Percentiles rank a stretch among this genome's conserved stretches.
These are phyloP conservation scores for Candida michaelii DNA, from an alignment of 805 yeast genomes.

Conservation along the genomic window DNA sequence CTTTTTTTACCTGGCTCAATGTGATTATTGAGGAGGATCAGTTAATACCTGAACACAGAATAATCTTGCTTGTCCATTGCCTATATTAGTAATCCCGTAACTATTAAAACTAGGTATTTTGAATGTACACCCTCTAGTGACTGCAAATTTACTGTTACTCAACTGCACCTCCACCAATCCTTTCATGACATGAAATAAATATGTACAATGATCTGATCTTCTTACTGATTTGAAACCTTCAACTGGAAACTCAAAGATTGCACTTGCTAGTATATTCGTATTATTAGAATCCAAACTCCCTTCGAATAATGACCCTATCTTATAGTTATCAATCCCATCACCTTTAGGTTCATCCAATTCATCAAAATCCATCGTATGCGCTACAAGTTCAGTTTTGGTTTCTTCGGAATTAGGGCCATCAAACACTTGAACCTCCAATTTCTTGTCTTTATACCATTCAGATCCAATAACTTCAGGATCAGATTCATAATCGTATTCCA, in stretches of 20 bases:
- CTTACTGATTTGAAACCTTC: slow-evolving; percentile 61
- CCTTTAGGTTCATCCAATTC: slow-evolving; percentile 33
- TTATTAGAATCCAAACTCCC: slow-evolving; percentile 41
- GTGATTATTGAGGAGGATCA: slow-evolving; percentile 8
- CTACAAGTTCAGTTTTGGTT: slow-evolving; percentile 43
- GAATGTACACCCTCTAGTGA: slow-evolving; percentile 72
- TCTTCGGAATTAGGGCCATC: slow-evolving; percentile 42
- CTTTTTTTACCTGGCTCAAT: too few relatives aligned
- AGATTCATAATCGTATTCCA: slow-evolving; percentile 30
- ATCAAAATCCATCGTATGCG: slow-evolving; percentile 63
- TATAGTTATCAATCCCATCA: slow-evolving; percentile 44
- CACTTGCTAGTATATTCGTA: slow-evolving; percentile 64
- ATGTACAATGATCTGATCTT: slow-evolving; percentile 63
- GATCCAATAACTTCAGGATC: slow-evolving; percentile 47
- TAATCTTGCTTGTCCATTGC: slow-evolving; percentile 56
- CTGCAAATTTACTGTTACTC: slow-evolving; percentile 57
- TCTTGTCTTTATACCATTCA: slow-evolving; percentile 50
- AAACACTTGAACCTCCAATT: slow-evolving; percentile 47
- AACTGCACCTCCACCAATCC: slow-evolving; percentile 72
- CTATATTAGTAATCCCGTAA: slow-evolving; percentile 66
- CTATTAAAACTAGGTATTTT: slow-evolving; percentile 77
- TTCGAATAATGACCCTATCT: slow-evolving; percentile 58
- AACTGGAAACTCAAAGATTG: slow-evolving; percentile 64
- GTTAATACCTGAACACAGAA: slow-evolving; percentile 64
- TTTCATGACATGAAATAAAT: slow-evolving; percentile 70